Base-by-base conservation (phyloP, 768 basidiomycete species). In the Tylopilus subfusipes region DNA sequence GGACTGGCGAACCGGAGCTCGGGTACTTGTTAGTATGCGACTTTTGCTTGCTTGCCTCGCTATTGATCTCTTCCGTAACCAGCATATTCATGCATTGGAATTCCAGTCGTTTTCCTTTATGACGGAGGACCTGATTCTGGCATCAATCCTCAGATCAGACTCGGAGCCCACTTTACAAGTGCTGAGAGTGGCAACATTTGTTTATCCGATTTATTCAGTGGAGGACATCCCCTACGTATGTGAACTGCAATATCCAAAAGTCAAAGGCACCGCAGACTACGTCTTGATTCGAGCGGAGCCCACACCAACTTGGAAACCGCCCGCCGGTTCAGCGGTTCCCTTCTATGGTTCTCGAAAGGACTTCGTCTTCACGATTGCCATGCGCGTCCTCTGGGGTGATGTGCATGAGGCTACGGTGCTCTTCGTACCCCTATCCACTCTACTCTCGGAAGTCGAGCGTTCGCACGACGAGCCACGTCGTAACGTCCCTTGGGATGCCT, bases 91-190 rank as follows among this genome's bases (percentile, higher is more conserved):
- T 34, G 48, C 31, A 24, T 30, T 54, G n/a, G 54, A 56, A 18
- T 55, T 75, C 39, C 63, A 56, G 25, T 73, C 73, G 13, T 75
- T 68, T 50, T 62, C 68, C 1, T 75, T 74, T 56, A 59, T 75
- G 44, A 60, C 71, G 19, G 69, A 73, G 22, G 63, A 64, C 36
- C 30, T 70, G 29, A 53, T 72, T 39, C 40, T 72, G 39, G 58
- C 62, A 16, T 59, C 53, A 22, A 40, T 68, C 47, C 33, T 58
- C 27, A 52, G 31, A 43, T 25, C 55, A 10, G 19, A 51, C 39
- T 34, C 11, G 5, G 43, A 53, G 10, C 52, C 59, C 11, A 22
- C 51, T 19, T 54, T 69, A 50, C 56, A 52, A 39, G 58, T 69
- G 42, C 21, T 69, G 18, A 64, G 44, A 12, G 39, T 72, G 29